Base-by-base conservation (phyloP, 2,329 filamentous ascomycete genomes). In the Chalara sp. region DNA sequence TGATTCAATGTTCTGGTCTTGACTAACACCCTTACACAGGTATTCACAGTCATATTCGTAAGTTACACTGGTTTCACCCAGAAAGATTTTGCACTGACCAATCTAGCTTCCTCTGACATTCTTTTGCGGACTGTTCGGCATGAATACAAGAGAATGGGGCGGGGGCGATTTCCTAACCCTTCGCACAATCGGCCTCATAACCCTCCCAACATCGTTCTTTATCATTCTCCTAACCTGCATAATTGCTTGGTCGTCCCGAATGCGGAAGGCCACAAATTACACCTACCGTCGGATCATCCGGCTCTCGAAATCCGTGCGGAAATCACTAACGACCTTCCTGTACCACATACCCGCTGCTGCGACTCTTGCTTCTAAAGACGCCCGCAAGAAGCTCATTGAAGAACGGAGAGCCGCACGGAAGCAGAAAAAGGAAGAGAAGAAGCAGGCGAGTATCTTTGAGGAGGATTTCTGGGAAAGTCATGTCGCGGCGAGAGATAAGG, bases 81-180 rank as follows among this genome's bases (percentile, higher is more conserved):
- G 12, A 8, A 21, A 11, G 12, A 8, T 8, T 29, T 21, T 8
- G 10, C 8, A 21, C 41, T 43, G 13, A 43, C 41, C 8, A 8
- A 8, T 8, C 29, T 21, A 43, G 41, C 50, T 52, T 11, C 50
- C 50, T 11, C 28, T 52, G 3, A 48, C 50, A 7, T 52, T 52
- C 35, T 52, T 48, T 41, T 47, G 44, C 13, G 50, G 50, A 5
- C 40, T 52, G 13, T 52, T 52, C 29, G 50, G 50, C 10, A 52
- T 52, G 50, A 52, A 52, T 33, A 45, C 41, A 7, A 44, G 49
- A 37, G 35, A 37, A 37, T 37, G 35, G 35, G 35, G 35, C 8
- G 35, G 35, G 35, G 35, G 35, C 8, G 35, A 37, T n/a, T 37
- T 37, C n/a, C n/a, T 37, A n/a, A 37, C 35, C 35, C 35, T 37